Evolutionary conservation across 2,329 filamentous ascomycete species (phyloP).

Genomic region (Blumeria hordei): DNA sequence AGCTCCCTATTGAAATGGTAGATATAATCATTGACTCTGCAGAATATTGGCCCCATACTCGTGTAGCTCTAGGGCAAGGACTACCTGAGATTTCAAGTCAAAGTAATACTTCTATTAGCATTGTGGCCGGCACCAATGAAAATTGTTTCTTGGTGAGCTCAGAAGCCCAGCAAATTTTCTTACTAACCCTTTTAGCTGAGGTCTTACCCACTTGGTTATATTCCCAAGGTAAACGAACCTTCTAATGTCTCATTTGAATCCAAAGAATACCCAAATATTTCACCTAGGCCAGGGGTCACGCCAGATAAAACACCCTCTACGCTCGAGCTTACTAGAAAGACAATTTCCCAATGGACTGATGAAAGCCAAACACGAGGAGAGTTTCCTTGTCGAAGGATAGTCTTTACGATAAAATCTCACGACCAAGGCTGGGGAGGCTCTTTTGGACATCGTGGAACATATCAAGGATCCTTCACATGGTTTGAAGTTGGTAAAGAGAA

Average conservation of each 20-base stretch:
- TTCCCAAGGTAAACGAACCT: conserved; percentile 1
- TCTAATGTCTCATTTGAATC: conserved; percentile 3
- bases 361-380: conserved; percentile 8
- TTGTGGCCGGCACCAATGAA: conserved; percentile 10
- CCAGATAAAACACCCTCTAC: not conserved
- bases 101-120: not conserved
- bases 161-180: not conserved
- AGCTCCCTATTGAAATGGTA: conserved; percentile 29
- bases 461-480: conserved; percentile 31
- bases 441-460: conserved; percentile 17
- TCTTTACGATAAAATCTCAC: conserved; percentile 30
- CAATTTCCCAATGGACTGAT: conserved; percentile 6
- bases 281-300: conserved; percentile 5
- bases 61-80: conserved; percentile 10
- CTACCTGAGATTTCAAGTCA: conserved; percentile 5
- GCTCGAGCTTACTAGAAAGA: conserved; percentile 6
- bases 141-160: conserved; percentile 20
- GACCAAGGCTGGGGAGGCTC: conserved; percentile 33
- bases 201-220: conserved; percentile 12
- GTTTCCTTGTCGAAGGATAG: conserved; percentile 32
- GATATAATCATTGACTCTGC: conserved; percentile 32
- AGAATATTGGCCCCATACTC: conserved; percentile 34
- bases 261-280: conserved; percentile 2
- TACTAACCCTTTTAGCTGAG: conserved; percentile 8
- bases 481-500: conserved; percentile 37